Evolutionary conservation across 345 rosid species (phyloP), one percentile per base, ranked within the genome.

Genomic region (Erucastrum elatum): DNA sequence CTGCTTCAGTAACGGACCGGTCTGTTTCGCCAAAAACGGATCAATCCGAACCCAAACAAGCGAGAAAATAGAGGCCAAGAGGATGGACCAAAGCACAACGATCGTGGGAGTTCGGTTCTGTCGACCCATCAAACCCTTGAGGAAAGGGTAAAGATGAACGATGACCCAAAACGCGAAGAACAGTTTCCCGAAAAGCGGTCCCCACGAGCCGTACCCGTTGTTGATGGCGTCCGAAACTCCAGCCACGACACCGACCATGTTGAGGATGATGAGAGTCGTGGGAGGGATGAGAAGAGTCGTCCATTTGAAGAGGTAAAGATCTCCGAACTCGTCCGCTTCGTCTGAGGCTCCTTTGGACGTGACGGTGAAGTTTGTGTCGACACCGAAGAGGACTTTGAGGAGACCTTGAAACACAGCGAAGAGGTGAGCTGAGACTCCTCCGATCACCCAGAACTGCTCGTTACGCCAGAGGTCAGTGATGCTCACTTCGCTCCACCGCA

Each of bases 401-500:
- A 92, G 91, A 80, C 98, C 98, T 82, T 94, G 97, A 82, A 91
- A 94, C 9, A 94, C 97, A 0, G 98, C 97, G 55, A 92, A 94
- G 46, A 94, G 97, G 61, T 94, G 98, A 6, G 98, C 98, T 0
- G 97, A 94, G 56, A 94, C 98, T 2, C 98, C 97, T 1, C 97
- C 97, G 5, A 92, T 94, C 4, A 94, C 98, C 98, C 97, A 94
- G 77, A 94, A 94, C 68, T 94, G 98, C 84, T 94, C 98, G 76
- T 94, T 94, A 35, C 98, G 87, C 98, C 97, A 94, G 82, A 89
- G 90, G 51, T 91, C 98, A 64, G 87, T 88, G 21, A 92, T 92
- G 89, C 94, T 88, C 21, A 94, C 97, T 2, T 85, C 84, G 26
- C 98, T 94, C 98, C 97, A 94, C 9, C 98, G 85, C 3, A 94